Base-by-base conservation (phyloP, 106 monocot species). In the Allium sativum region DNA sequence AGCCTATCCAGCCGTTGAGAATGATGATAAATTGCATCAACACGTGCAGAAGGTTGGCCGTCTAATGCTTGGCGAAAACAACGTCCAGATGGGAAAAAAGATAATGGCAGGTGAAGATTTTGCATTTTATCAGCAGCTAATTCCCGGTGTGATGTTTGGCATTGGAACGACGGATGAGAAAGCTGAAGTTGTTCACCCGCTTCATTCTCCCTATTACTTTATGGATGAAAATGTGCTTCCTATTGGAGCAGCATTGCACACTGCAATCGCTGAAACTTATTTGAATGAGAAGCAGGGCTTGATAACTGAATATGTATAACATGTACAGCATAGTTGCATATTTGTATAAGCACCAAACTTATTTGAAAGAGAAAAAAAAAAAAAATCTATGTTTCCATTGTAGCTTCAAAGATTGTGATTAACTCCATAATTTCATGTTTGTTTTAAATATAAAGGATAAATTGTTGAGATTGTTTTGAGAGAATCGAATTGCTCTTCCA, bases 21-120 rank as follows among this genome's bases (percentile, higher is more conserved):
- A 93, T 56, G 84, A 88, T 62, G 72, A 65, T 44, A 65, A 50
- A 50, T 62, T 93, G 60, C 79, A 81, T 71, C 40, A 52, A 42
- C 84, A 79, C 43, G 88, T 93, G 16, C 53, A 79, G 59, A 72
- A 22, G 45, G 74, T 88, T 12, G 88, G 75, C 8, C 31, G 56
- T 42, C 61, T 72, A 59, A 42, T 93, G 40, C 93, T 93, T 70
- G 93, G 93, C 31, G 46, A 62, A 42, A 72, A 88, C 17, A 93
- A 77, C 15, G 81, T 88, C 56, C 56, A 50, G 58, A 70, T 45
- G 47, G 79, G 74, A 52, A 52, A 65, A 68, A 84, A 77, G 65
- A 72, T 84, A n/a, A 93, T 93, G 93, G 93, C 93, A 16, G 93
- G 88, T 10, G 93, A 93, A 59, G 93, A 93, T 54, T 93, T 93